Conservation (phyloP, 768 basidiomycete species). For the Strobilomyces dryophilus region DNA sequence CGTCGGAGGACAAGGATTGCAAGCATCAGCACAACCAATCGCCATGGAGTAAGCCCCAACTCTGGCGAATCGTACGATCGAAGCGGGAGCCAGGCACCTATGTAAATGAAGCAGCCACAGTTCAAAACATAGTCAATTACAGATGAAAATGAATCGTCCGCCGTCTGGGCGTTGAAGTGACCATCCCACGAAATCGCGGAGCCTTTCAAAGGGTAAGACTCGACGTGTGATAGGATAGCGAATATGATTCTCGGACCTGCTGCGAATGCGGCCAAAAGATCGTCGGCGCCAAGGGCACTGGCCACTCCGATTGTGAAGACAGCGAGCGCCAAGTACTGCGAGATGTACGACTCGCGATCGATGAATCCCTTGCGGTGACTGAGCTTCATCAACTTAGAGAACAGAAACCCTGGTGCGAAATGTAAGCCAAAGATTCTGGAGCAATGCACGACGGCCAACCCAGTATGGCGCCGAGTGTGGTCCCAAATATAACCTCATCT, state of each 20-base stretch:
- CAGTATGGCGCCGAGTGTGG: slow-evolving; percentile 56
- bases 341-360: slow-evolving; percentile 82
- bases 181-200: slow-evolving; percentile 92
- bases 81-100: slow-evolving; percentile 85
- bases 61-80: slow-evolving; percentile 48
- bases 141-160: slow-evolving; percentile 83
- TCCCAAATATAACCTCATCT: slow-evolving; percentile 84
- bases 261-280: slow-evolving; percentile 86
- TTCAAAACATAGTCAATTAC: slow-evolving; percentile 88
- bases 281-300: slow-evolving; percentile 78
- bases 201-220: slow-evolving; percentile 41
- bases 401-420: slow-evolving; percentile 48
- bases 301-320: slow-evolving; percentile 77
- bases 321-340: slow-evolving; percentile 74
- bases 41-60: slow-evolving; percentile 65
- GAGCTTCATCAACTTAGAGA: slow-evolving; percentile 70
- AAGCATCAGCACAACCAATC: slow-evolving; percentile 63
- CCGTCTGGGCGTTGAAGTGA: slow-evolving; percentile 72
- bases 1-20: slow-evolving; percentile 71
- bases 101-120: slow-evolving; percentile 77
- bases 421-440: slow-evolving; percentile 1
- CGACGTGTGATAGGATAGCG: neutral
- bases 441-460: slow-evolving; percentile 27
- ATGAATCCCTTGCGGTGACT: slow-evolving; percentile 60
- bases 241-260: slow-evolving; percentile 44